Evolutionary conservation across 2,329 filamentous ascomycete genomes (phyloP).

Genomic region (Epichloe baconii): DNA sequence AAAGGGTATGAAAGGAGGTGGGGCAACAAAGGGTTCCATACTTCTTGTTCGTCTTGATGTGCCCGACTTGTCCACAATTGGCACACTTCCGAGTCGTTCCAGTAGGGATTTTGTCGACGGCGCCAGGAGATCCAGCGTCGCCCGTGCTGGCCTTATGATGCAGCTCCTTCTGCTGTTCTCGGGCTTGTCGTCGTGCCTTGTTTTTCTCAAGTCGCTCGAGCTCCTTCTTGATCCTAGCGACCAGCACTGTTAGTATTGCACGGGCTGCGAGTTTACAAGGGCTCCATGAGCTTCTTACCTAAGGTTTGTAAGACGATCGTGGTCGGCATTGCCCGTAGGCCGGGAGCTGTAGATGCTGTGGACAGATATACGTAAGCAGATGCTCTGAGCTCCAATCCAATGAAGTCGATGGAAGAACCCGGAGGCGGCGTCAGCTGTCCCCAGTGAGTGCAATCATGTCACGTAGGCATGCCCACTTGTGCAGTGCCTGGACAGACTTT

Average conservation of each 20-base stretch:
- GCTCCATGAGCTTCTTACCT: constrained; percentile 17
- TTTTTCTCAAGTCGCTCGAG: constrained; percentile 79
- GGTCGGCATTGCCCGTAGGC: constrained; percentile 37
- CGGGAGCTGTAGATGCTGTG: constrained; percentile 36
- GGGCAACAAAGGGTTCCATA: constrained; percentile 31
- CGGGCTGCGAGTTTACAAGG: neutral
- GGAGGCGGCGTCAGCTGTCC: constrained; percentile 15
- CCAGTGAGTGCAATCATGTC: constrained; percentile 5
- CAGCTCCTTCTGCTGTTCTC: constrained; percentile 75
- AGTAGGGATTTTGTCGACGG: constrained; percentile 38
- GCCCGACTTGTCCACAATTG: constrained; percentile 90
- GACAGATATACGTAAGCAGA: constrained; percentile 26
- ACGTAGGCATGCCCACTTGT: constrained; percentile 10
- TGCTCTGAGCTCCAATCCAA: constrained; percentile 22
- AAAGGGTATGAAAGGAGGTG: constrained; percentile 17
- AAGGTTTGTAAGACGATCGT: constrained; percentile 33
- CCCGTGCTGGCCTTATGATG: constrained; percentile 31
- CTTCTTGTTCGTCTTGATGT: constrained; percentile 99
- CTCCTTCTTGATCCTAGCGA: constrained; percentile 40
- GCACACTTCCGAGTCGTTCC: constrained; percentile 86
- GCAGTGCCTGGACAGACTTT: constrained; percentile 9
- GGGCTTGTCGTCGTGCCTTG: constrained; percentile 76
- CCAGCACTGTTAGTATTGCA: neutral
- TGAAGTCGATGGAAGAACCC: constrained; percentile 16
- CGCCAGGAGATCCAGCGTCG: constrained; percentile 38